These are phyloP conservation scores for Chrysoporthe puriensis DNA, from an alignment of 2,329 filamentous ascomycete species.

Conservation along the genomic window DNA sequence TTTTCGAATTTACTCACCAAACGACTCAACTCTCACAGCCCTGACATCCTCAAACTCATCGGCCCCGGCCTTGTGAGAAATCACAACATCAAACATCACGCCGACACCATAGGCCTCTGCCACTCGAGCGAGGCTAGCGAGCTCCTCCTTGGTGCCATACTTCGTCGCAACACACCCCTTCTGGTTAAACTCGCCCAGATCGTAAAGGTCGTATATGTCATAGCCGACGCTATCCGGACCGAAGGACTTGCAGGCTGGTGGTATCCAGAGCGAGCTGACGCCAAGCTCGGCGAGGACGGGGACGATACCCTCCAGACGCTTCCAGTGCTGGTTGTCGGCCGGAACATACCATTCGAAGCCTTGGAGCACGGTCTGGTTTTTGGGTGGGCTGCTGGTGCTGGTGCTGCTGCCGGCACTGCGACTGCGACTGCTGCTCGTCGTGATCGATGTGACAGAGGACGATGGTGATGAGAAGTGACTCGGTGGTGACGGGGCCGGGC, in stretches of 20 bases:
- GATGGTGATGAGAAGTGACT: neutral
- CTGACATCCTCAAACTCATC: conserved; percentile 63
- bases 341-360: conserved; percentile 75
- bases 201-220: conserved; percentile 70
- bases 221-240: conserved; percentile 68
- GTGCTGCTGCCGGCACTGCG: neutral
- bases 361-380: conserved; percentile 62
- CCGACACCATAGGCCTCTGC: conserved; percentile 59
- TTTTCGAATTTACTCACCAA: conserved; percentile 37
- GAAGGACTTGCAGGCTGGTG: conserved; percentile 72
- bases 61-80: conserved; percentile 73
- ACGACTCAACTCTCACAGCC: conserved; percentile 62
- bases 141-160: conserved; percentile 68
- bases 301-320: conserved; percentile 55
- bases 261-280: conserved; percentile 67
- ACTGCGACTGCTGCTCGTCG: neutral
- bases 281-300: conserved; percentile 61
- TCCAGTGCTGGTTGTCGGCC: conserved; percentile 63
- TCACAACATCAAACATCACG: conserved; percentile 70
- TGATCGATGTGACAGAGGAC: neutral
- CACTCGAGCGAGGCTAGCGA: conserved; percentile 54
- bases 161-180: conserved; percentile 66
- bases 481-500: neutral
- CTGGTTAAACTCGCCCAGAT: conserved; percentile 73
- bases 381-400: neutral